Conservation (phyloP, 139 green algal species). For the Chlorella sorokiniana region DNA sequence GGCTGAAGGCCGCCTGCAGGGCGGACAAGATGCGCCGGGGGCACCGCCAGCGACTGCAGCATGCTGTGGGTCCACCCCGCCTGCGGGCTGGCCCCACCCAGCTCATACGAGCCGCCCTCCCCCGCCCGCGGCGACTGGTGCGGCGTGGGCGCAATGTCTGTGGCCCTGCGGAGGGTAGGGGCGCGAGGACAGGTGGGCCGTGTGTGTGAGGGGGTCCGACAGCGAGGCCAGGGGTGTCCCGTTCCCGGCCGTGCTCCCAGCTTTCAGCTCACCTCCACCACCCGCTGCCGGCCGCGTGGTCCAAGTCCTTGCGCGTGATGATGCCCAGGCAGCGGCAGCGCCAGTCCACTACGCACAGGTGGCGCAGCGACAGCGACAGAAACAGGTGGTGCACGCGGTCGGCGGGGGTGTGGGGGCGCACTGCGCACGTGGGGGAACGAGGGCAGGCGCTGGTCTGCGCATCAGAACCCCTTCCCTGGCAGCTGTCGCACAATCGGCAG, state of each 20-base stretch:
- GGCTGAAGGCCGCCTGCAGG: slow-evolving; percentile 6
- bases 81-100: not conserved
- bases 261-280: slow-evolving; percentile 36
- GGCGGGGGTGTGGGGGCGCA: slow-evolving; percentile 27
- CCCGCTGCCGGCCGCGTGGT: slow-evolving; percentile 58
- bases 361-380: slow-evolving; percentile 83
- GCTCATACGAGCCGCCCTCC: not conserved
- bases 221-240: too few species aligned
- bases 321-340: slow-evolving; percentile 81
- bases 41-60: slow-evolving; percentile 20
- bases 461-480: too few species aligned
- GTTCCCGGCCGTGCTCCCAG: too few species aligned
- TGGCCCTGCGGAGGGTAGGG: not conserved
- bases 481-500: too few species aligned
- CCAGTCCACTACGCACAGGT: slow-evolving; percentile 87
- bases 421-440: not conserved
- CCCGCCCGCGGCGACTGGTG: not conserved
- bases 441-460: not conserved
- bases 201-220: not conserved
- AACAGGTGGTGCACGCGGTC: slow-evolving; percentile 73
- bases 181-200: not conserved
- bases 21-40: slow-evolving; percentile 1
- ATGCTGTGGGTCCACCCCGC: slow-evolving; percentile 12
- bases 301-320: slow-evolving; percentile 94
- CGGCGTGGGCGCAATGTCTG: slow-evolving; percentile 34